Base-by-base conservation (phyloP, 129 eudicot species). In the Escallonia rubra region DNA sequence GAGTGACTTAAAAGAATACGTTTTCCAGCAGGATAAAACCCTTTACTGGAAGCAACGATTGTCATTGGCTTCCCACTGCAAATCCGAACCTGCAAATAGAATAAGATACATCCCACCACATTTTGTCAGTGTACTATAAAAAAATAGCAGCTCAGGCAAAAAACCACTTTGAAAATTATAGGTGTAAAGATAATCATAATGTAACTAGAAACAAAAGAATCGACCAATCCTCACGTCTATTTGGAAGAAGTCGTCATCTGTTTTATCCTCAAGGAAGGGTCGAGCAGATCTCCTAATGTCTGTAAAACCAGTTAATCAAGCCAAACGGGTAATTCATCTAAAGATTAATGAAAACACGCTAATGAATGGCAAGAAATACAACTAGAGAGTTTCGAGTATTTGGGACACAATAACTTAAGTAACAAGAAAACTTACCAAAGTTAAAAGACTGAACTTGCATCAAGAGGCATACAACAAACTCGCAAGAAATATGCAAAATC, bases 61-160 rank as follows among this genome's bases (percentile, higher is more conserved):
- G 96, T 93, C 61, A 78, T 89, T 44, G 96, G 98, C 85, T 93
- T 93, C 69, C 96, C 98, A 46, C 90, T 86, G 75, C 91, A 86
- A 69, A 86, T 86, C 48, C 96, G 81, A 5, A 93, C 96, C 96
- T 93, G 80, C n/a, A 71, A 46, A 69, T 53, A 52, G 56, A 55
- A 54, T 67, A 46, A 63, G 34, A 42, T 59, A 15, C 14, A 76
- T 59, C 57, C 50, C 15, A 47, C 46, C 64, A 43, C 46, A 65
- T 40, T 10, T 43, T 8, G 8, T 41, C 7, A 9, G 16, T 66
- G 56, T 1, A 41, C 16, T 69, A 23, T 23, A 23, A 23, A 23
- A 23, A 23, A 23, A 23, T 67, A 10, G 63, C 57, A 42, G 70
- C 3, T 40, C 64, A 59, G 42, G 56, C 7, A 23, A 23, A 23